Conservation (phyloP, 768 basidiomycete genomes). For the Amyloporia xantha region DNA sequence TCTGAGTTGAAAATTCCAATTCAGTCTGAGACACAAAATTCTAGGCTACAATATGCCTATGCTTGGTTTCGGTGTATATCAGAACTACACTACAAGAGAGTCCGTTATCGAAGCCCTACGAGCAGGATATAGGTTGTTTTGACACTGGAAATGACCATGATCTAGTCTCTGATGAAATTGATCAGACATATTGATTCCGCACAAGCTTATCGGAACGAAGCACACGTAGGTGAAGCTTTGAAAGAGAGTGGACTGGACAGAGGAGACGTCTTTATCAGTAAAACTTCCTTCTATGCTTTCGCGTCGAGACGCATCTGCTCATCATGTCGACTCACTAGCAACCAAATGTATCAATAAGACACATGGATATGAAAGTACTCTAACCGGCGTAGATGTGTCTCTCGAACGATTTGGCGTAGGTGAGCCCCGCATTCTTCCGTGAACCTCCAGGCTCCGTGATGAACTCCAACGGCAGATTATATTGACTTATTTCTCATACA, state of each 20-base stretch:
- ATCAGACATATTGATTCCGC: constrained; percentile 66
- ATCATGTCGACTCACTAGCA: no score
- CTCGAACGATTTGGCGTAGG: constrained; percentile 53
- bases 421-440: constrained; percentile 17
- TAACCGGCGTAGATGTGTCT: constrained; percentile 55
- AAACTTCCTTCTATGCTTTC: no score
- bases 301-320: neutral
- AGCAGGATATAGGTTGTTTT: constrained; percentile 49
- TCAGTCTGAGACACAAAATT: no score
- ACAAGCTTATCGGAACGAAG: constrained; percentile 63
- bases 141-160: neutral
- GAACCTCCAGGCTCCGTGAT: neutral
- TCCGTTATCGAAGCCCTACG: constrained; percentile 58
- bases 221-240: constrained; percentile 55
- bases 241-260: constrained; percentile 47
- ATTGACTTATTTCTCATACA: constrained; percentile 45
- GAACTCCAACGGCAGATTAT: constrained; percentile 26
- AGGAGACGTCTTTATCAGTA: constrained; percentile 60
- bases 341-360: constrained; percentile 58
- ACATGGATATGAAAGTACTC: constrained; percentile 64
- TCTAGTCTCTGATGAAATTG: neutral
- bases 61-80: constrained; percentile 68
- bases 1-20: no score
- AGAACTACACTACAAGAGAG: constrained; percentile 50
- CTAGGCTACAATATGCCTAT: constrained; percentile 50